These are phyloP conservation scores for Wallacemonas sp. DNA, from an alignment of 208 protist genomes.

Conservation along the genomic window DNA sequence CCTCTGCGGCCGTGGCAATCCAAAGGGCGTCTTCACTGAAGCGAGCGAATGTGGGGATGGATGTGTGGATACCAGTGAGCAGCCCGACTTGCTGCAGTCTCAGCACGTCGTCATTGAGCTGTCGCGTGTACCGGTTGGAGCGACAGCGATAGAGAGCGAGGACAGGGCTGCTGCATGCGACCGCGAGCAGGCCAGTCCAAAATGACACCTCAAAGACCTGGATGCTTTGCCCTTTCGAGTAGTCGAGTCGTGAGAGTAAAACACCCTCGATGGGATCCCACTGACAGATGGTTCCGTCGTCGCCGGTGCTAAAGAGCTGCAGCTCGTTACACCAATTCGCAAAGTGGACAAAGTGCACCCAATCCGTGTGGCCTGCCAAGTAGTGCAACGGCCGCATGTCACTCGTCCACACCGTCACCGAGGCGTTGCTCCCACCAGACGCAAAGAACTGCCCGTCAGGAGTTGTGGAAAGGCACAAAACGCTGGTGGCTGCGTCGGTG, in stretches of 20 bases:
- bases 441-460: conserved; percentile 65
- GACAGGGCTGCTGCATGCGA: conserved; percentile 51
- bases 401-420: conserved; percentile 65
- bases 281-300: conserved; percentile 77
- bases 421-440: conserved; percentile 55
- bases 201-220: conserved; percentile 80
- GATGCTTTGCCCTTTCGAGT: conserved; percentile 59
- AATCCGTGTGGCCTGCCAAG: conserved; percentile 77
- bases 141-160: conserved; percentile 56
- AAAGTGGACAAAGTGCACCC: conserved; percentile 84
- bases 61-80: conserved; percentile 59
- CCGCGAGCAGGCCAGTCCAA: conserved; percentile 58
- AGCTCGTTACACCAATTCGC: conserved; percentile 27
- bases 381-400: conserved; percentile 56
- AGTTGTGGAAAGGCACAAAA: conserved; percentile 66
- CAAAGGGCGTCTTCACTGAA: conserved; percentile 79
- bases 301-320: conserved; percentile 78
- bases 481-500: conserved; percentile 25
- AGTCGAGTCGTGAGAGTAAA: conserved; percentile 61
- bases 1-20: conserved; percentile 76
- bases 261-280: conserved; percentile 70
- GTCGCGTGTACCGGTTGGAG: conserved; percentile 22
- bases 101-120: conserved; percentile 36
- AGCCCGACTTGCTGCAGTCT: conserved; percentile 51
- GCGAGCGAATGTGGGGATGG: conserved; percentile 51